Base-by-base conservation (phyloP, 805 yeast species). In the Tetrapisispora nanseiensis region DNA sequence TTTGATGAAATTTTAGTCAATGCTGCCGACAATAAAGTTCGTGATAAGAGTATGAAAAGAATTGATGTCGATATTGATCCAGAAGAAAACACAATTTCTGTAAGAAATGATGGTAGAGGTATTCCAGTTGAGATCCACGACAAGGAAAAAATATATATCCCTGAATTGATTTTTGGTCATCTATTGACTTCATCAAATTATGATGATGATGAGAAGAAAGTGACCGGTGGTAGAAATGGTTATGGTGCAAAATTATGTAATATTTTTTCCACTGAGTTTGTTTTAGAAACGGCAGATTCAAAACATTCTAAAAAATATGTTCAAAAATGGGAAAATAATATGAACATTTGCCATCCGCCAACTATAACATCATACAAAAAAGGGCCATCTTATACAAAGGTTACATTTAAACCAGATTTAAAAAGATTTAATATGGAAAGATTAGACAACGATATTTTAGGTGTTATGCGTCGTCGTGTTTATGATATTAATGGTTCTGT, bases 141-240 rank as follows among this genome's bases (percentile, higher is more conserved):
- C 38, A 90, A 86, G 63, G 98, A 92, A 62, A 73, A 84, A 37
- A 86, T 92, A 47, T 92, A 85, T 59, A 89, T 92, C 49, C 98
- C 98, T 1, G 96, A 92, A 65, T 74, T 92, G 66, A 92, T 92
- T 54, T 92, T 92, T 64, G 98, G 98, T 42, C 86, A 92, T 57
- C 72, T 92, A 46, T 74, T 92, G 50, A 92, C 98, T 0, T 89
- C 97, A 2, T 85, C 95, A 22, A 92, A 92, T 65, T 92, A 92
- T 62, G 95, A 92, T 61, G 98, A 92, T 61, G 77, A 90, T 49
- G 85, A 92, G 57, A 85, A 86, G 65, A 92, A 92, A 63, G 97
- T 92, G 27, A 86, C 95, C 2, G 98, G 98, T 69, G 98, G 98
- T 63, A 79, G 98, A 70, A 92, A 92, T 61, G 98, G 98, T 49